Conservation (phyloP, 192 early-diverging fungal species). For the Linnemannia elongata region DNA sequence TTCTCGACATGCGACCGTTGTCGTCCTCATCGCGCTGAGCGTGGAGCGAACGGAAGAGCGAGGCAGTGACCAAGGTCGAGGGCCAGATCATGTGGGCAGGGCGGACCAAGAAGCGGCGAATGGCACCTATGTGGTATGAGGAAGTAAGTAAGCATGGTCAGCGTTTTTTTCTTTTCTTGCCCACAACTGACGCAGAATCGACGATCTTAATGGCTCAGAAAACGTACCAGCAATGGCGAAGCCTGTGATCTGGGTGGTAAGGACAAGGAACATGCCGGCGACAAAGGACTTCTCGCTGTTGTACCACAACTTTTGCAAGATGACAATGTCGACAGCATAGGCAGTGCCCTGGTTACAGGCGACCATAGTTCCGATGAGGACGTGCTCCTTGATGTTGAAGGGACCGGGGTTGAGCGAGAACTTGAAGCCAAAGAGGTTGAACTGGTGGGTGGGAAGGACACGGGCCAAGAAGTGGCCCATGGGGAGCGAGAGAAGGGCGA, state of each 20-base stretch:
- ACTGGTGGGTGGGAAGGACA: slow-evolving; percentile 52
- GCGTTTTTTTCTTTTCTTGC: background rate
- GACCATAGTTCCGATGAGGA: slow-evolving; percentile 66
- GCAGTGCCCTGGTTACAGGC: slow-evolving; percentile 58
- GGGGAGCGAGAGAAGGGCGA: slow-evolving; percentile 61
- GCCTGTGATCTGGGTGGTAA: slow-evolving; percentile 65
- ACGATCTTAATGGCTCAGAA: background rate
- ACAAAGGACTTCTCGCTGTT: slow-evolving; percentile 62
- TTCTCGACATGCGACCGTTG: slow-evolving; percentile 48
- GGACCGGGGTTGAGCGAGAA: slow-evolving; percentile 66
- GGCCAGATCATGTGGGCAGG: slow-evolving; percentile 92
- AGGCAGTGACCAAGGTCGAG: slow-evolving; percentile 74
- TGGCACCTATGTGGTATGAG: slow-evolving; percentile 22
- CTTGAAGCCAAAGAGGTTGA: slow-evolving; percentile 57
- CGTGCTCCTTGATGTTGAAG: slow-evolving; percentile 73
- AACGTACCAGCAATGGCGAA: slow-evolving; percentile 44
- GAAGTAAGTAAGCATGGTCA: background rate
- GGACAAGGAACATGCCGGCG: slow-evolving; percentile 61
- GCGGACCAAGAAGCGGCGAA: slow-evolving; percentile 74
- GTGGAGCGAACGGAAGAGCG: slow-evolving; percentile 83
- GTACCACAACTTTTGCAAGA: slow-evolving; percentile 65
- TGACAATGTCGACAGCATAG: slow-evolving; percentile 66
- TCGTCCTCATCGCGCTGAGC: slow-evolving; percentile 26
- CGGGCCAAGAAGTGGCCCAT: slow-evolving; percentile 57
- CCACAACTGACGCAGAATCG: background rate